Base-by-base conservation (phyloP, 768 basidiomycete genomes). In the Leucosporidium creatinivorum region DNA sequence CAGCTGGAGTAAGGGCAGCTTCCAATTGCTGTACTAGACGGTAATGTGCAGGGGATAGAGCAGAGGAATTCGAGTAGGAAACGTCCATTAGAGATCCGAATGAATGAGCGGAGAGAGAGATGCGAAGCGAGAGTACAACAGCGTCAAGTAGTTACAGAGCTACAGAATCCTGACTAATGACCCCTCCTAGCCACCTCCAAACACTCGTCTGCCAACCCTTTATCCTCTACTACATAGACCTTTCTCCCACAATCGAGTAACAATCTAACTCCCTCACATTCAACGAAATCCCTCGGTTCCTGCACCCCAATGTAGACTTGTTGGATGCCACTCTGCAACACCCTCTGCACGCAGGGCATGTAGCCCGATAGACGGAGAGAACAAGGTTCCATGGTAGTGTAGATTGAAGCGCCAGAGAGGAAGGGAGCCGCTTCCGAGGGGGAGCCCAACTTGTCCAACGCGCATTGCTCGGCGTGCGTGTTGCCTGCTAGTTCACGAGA, bases 331-430 rank as follows among this genome's bases (percentile, higher is more conserved):
- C 88, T 86, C 21, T 81, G 81, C 44, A 96, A 84, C 60, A 98
- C 83, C 4, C 89, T 88, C 68, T 92, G 85, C 15, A 90, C 86
- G 76, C 96, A 98, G 2, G 93, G 87, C 0, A 86, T 78, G 54
- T 93, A 82, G 4, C 94, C 93, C 0, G 90, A 93, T 13, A 90
- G 88, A 66, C 96, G 82, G 44, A 89, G 78, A 7, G 92, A 94
- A 77, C 96, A 99, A 15, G 94, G 96, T 76, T 99, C 96, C 81
- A 99, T 84, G 0, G 96, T 98, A 0, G 93, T 94, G 76, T 96
- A 98, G 52, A 89, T 86, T 77, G 91, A 89, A 28, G 86, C 81
- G 28, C 81, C 81, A 25, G 79, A 68, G 51, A 89, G 78, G 31
- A 93, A 75, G n/a, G 36, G 36, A 30, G 55, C 51, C 36, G 21